Evolutionary conservation across 1,284 basidiomycete genomes (phyloP).

Genomic region (Leccinum pseudoinsigne): DNA sequence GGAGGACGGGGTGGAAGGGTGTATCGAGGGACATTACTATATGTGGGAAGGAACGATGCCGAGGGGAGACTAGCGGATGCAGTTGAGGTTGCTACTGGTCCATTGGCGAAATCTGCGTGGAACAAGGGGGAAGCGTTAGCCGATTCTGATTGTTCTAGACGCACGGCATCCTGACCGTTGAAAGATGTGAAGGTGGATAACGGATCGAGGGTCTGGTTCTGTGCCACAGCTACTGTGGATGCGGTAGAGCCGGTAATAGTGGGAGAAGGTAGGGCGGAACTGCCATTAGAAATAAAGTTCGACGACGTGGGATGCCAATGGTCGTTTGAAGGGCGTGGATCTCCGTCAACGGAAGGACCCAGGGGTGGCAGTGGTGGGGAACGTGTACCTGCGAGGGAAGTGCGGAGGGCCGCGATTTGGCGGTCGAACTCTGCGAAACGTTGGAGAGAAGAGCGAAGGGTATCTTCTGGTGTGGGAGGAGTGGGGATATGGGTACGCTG

Average conservation of each 20-base stretch:
- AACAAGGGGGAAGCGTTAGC: conserved; percentile 9
- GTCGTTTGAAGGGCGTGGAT: conserved; percentile 14
- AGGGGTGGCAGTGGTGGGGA: conserved; percentile 38
- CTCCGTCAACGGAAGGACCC: conserved; percentile 22
- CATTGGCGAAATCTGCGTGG: conserved; percentile 15
- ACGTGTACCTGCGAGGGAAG: conserved; percentile 36
- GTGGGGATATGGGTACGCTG: conserved; percentile 21
- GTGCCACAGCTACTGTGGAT: conserved; percentile 16
- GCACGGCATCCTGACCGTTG: conserved; percentile 22
- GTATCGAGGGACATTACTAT: conserved; percentile 24
- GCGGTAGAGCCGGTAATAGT: conserved; percentile 8
- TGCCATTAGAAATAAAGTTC: conserved; percentile 21
- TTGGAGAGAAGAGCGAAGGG: conserved; percentile 47
- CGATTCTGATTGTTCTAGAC: conserved; percentile 3
- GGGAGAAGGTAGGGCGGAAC: conserved; percentile 5
- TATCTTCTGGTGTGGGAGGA: conserved; percentile 32
- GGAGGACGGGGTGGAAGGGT: conserved; percentile 18
- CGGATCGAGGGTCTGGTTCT: conserved; percentile 14
- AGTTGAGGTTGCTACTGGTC: conserved; percentile 14
- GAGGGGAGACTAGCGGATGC: conserved; percentile 21
- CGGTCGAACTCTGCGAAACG: conserved; percentile 54
- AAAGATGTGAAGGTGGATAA: conserved; percentile 19
- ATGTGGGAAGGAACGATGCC: conserved; percentile 20
- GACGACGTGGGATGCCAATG: conserved; percentile 23
- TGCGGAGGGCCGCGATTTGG: conserved; percentile 47